Base-by-base conservation (phyloP, 257 asterid species). In the Gardenia jasminoides region DNA sequence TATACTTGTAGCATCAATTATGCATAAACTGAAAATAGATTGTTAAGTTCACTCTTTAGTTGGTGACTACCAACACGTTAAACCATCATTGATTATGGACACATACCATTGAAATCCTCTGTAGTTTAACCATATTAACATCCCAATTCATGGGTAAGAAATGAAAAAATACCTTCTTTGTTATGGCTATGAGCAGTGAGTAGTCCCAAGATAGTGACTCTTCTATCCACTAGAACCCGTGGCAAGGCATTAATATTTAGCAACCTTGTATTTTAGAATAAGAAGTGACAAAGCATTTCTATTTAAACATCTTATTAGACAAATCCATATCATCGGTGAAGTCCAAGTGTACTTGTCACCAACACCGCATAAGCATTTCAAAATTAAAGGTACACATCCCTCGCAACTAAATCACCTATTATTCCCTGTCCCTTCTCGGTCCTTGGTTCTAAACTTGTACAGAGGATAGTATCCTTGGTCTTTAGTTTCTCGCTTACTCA, bases 191-290 rank as follows among this genome's bases (percentile, higher is more conserved):
- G 89, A 77, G 91, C 76, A 76, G 90, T n/a, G 84, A 75, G 85
- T 85, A 79, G 90, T 68, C 58, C 85, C 93, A 43, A 85, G 79
- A 78, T 72, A 24, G 56, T 77, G 61, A 68, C 80, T 74, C 88
- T 85, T 59, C 89, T 87, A 85, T 89, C 97, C 80, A 87, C 96
- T 79, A 95, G 83, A 83, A 95, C 81, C 98, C 93, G 91, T 41
- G 56, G n/a, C 80, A 64, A 78, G 72, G 41, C 58, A 67, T n/a
- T 67, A 24, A 52, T 66, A 31, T 58, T 52, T 59, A 80, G 70
- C 72, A 74, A 74, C 36, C 46, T 28, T 16, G 16, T 10, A 28
- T 67, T n/a, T 33, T 16, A 65, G 72, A 69, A 43, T 33, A 30
- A 78, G 81, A 76, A 58, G 79, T 48, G 80, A 83, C 76, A 17